Evolutionary conservation across 1,139 yeast species (phyloP), one percentile per base, ranked within the genome.

Genomic region (Sugiyamaella castrensis): DNA sequence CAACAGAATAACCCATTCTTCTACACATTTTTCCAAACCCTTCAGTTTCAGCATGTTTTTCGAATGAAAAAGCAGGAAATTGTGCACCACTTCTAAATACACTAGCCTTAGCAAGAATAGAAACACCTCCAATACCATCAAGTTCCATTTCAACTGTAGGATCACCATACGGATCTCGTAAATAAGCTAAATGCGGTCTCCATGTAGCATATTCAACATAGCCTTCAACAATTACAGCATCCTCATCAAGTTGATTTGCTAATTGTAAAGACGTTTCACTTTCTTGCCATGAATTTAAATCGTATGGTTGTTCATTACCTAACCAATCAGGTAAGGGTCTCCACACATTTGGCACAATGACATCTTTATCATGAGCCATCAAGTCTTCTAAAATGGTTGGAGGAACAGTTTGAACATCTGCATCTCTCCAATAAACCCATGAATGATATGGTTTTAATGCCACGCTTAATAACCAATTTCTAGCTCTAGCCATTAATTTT

Each of bases 91-190:
- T 69, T 56, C 91, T 76, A 73, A 87, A 87, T 2, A 87, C 94
- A 51, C 74, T 75, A 8, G 95, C 95, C 65, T 82, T 84, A 51
- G 91, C 80, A 56, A 87, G 72, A 57, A 87, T 86, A 0, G 94
- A 84, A 41, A 87, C 96, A 57, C 96, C 96, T 37, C 96, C 96
- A 62, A 87, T 86, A 47, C 96, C 96, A 65, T 87, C 96, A 53
- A 87, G 73, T 54, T 84, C 92, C 87, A 87, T 84, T 62, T 85
- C 94, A 33, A 81, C 88, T 62, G 84, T 87, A 15, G 88, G 87
- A 66, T 87, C 91, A 31, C 95, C 95, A 62, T 82, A 80, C 4
- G 92, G 91, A 60, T 87, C 95, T 57, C 96, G 76, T 63, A 87
- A 74, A 64, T 87, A 87, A 0, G 95, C 96, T 60, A 87, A 75